These are phyloP conservation scores for Oryza brachyantha DNA, from an alignment of 176 grass and related monocot genomes.

Conservation along the genomic window DNA sequence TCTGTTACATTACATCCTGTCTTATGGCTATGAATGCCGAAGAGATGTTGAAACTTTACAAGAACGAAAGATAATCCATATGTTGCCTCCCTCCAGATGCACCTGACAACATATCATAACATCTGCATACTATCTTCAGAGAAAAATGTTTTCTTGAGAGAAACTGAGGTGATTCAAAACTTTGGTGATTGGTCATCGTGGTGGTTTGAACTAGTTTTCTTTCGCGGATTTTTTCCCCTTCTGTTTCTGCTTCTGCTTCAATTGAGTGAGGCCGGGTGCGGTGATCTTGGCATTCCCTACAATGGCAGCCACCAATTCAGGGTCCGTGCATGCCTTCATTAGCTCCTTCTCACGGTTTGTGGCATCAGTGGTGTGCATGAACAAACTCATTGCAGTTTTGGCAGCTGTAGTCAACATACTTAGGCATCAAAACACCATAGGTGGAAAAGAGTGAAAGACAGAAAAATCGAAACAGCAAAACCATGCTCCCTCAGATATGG, in stretches of 20 bases:
- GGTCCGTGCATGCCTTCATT: constrained; percentile 92
- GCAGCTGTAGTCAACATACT: constrained; percentile 57
- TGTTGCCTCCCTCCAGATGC: background rate
- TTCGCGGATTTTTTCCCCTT: constrained; percentile 60
- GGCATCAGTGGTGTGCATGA: constrained; percentile 65
- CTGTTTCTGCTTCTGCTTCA: constrained; percentile 90
- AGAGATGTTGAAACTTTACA: constrained; percentile 4
- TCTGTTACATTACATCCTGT: background rate
- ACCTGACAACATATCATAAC: constrained; percentile 1
- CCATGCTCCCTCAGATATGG: background rate
- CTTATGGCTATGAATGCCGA: no score
- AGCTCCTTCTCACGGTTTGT: constrained; percentile 87
- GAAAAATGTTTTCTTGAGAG: background rate
- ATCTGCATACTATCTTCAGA: background rate
- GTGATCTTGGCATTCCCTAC: constrained; percentile 88
- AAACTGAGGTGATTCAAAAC: background rate
- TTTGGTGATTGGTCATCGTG: background rate
- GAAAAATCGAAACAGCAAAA: background rate
- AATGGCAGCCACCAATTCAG: constrained; percentile 91
- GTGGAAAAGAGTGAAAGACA: background rate
- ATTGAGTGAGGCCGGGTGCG: constrained; percentile 72
- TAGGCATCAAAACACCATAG: constrained; percentile 26
- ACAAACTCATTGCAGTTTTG: constrained; percentile 90
- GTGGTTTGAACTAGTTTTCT: constrained; percentile 31
- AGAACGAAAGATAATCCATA: background rate